Conservation (phyloP, 2,329 filamentous ascomycete species). For the Aspergillus proliferans region DNA sequence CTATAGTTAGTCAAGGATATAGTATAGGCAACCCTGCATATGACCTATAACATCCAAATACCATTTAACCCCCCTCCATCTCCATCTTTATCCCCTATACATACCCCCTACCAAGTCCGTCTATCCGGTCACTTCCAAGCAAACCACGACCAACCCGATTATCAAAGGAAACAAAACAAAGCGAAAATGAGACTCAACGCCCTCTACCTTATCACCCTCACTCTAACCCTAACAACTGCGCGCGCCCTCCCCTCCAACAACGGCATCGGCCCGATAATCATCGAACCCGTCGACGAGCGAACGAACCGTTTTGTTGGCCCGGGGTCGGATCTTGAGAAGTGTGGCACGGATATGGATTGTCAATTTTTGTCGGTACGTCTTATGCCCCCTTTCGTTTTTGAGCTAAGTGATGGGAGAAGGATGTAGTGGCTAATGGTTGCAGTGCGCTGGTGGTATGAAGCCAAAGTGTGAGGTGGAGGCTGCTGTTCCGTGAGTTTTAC, state of each 20-base stretch:
- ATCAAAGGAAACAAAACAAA: no score
- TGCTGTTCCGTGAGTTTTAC: background rate
- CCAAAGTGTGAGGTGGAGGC: background rate
- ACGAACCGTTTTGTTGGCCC: background rate
- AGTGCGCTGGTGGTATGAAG: background rate
- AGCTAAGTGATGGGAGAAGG: background rate
- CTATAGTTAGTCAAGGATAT: no score
- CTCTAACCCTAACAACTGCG: background rate
- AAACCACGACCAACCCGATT: no score
- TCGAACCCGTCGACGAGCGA: background rate
- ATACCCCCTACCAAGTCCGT: no score
- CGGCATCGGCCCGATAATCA: constrained; percentile 3
- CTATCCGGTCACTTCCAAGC: no score
- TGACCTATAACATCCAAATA: no score
- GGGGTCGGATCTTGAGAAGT: background rate
- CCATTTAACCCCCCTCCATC: no score
- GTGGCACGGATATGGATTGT: background rate
- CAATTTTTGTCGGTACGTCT: background rate
- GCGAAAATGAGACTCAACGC: background rate
- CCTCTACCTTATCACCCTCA: background rate
- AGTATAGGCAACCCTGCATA: no score
- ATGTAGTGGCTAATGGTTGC: background rate
- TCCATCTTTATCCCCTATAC: no score
- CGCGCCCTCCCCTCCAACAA: background rate
- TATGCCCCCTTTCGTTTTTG: background rate